phyloP scores from a whole-genome alignment of 1,139 yeast species.

The Debaryomyces robertsiae region DNA sequence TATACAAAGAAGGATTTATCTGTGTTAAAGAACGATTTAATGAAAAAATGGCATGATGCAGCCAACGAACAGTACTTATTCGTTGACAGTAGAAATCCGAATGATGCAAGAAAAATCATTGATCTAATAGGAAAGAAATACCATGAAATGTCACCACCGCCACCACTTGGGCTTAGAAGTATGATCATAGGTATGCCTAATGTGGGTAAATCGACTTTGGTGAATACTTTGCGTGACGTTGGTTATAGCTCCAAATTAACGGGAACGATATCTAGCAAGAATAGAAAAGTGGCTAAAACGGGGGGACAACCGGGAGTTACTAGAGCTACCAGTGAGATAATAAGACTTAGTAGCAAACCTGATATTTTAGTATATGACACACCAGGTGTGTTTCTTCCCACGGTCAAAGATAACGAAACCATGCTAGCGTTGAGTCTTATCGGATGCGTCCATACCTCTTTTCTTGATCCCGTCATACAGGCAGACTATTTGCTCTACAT shows the following conservation, averaged over 20 bases:
- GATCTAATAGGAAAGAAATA: slow-evolving; percentile 49
- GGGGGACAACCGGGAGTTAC: slow-evolving; percentile 95
- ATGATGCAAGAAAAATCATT: slow-evolving; percentile 56
- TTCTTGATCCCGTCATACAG: slow-evolving; percentile 80
- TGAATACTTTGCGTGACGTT: slow-evolving; percentile 68
- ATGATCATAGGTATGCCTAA: slow-evolving; percentile 95
- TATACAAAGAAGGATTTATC: slow-evolving; percentile 70
- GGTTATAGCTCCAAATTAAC: slow-evolving; percentile 38
- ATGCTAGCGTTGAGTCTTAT: slow-evolving; percentile 77
- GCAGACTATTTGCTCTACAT: slow-evolving; percentile 83
- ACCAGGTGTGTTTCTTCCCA: slow-evolving; percentile 89
- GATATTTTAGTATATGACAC: slow-evolving; percentile 80
- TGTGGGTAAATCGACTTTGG: slow-evolving; percentile 93
- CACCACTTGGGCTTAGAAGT: slow-evolving; percentile 79
- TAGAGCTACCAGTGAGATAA: slow-evolving; percentile 73
- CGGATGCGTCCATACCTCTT: slow-evolving; percentile 73
- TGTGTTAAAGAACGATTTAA: slow-evolving; percentile 31
- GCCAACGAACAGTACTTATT: slow-evolving; percentile 56
- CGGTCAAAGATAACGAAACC: slow-evolving; percentile 62
- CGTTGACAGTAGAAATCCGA: slow-evolving; percentile 58
- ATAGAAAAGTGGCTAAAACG: slow-evolving; percentile 74
- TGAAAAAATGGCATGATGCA: slow-evolving; percentile 56
- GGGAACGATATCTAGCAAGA: slow-evolving; percentile 34
- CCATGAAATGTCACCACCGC: slow-evolving; percentile 56
- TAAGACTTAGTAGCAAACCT: slow-evolving; percentile 63